A percentile compares a stretch with the other conserved stretches of the same genome.
phyloP scores from a whole-genome alignment of 225 moss, liverwort and hornwort genomes.

The Physcomitrellopsis africana region DNA sequence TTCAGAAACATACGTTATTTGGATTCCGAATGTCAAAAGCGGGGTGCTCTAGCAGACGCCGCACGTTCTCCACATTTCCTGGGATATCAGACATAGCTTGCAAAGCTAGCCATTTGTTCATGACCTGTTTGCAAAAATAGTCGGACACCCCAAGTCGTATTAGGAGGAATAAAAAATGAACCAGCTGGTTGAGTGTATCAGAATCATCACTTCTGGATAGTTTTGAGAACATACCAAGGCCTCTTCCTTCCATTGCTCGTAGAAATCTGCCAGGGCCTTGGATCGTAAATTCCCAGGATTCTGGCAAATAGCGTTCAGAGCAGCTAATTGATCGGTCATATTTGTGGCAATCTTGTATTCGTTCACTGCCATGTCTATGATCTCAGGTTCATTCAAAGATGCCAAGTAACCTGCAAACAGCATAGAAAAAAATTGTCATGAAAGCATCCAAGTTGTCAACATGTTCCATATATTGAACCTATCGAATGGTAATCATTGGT shows the following conservation, averaged over 20 bases:
- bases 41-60: constrained; percentile 76
- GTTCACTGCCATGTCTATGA: constrained; percentile 55
- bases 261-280: constrained; percentile 72
- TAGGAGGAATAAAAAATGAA: background rate
- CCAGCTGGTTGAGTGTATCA: background rate
- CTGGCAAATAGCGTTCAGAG: constrained; percentile 81
- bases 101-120: constrained; percentile 96
- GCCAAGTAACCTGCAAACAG: constrained; percentile 68
- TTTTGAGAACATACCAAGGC: constrained; percentile 60
- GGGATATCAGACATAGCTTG: constrained; percentile 90
- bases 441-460: too few relatives aligned
- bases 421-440: background rate
- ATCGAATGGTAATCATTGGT: too few relatives aligned
- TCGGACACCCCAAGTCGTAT: background rate
- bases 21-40: constrained; percentile 94
- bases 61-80: constrained; percentile 77
- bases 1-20: constrained; percentile 63
- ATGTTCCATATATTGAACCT: background rate
- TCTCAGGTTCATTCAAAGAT: constrained; percentile 70
- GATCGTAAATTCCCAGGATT: constrained; percentile 72
- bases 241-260: constrained; percentile 91
- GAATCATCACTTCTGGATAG: background rate
- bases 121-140: constrained; percentile 45
- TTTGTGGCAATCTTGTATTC: constrained; percentile 77
- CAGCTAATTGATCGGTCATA: constrained; percentile 91